phyloP scores from a whole-genome alignment of 352 stramenopile genomes.

The Phytophthora ramorum region DNA sequence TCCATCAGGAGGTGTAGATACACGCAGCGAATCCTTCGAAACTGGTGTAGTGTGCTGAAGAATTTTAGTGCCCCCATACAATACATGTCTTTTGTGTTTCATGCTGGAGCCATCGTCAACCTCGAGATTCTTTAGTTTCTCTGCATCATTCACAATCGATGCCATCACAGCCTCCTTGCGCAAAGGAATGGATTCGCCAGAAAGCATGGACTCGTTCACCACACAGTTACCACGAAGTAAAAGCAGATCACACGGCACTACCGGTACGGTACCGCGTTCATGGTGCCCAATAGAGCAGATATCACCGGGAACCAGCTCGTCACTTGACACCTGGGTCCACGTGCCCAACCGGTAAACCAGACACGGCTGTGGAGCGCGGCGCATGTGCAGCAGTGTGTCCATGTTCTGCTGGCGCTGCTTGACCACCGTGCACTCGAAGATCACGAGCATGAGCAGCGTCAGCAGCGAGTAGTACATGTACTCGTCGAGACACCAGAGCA shows the following conservation, averaged over 20 bases:
- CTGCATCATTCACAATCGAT: slow-evolving; percentile 71
- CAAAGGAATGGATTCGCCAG: slow-evolving; percentile 98
- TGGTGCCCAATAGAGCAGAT: slow-evolving; percentile 93
- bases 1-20: slow-evolving; percentile 87
- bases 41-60: slow-evolving; percentile 73
- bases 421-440: slow-evolving; percentile 98
- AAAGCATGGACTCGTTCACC: slow-evolving; percentile 99
- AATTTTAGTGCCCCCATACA: slow-evolving; percentile 93
- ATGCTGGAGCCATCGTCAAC: slow-evolving; percentile 83
- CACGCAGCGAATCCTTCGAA: slow-evolving; percentile 38
- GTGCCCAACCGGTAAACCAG: slow-evolving; percentile 89
- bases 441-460: slow-evolving; percentile 97
- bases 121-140: slow-evolving; percentile 75
- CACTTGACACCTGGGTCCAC: slow-evolving; percentile 87
- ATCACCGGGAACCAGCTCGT: slow-evolving; percentile 93
- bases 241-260: slow-evolving; percentile 95
- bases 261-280: slow-evolving; percentile 58
- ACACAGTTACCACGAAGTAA: slow-evolving; percentile 96
- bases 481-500: slow-evolving; percentile 99
- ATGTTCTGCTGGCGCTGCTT: slow-evolving; percentile 96
- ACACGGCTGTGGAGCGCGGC: slow-evolving; percentile 83
- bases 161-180: slow-evolving; percentile 93
- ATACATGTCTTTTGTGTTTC: slow-evolving; percentile 88
- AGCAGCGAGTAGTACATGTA: slow-evolving; percentile 99
- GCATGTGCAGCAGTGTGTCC: slow-evolving; percentile 94